phyloP scores from a whole-genome alignment of 345 rosid species.

The Eucalyptus fibrosa region DNA sequence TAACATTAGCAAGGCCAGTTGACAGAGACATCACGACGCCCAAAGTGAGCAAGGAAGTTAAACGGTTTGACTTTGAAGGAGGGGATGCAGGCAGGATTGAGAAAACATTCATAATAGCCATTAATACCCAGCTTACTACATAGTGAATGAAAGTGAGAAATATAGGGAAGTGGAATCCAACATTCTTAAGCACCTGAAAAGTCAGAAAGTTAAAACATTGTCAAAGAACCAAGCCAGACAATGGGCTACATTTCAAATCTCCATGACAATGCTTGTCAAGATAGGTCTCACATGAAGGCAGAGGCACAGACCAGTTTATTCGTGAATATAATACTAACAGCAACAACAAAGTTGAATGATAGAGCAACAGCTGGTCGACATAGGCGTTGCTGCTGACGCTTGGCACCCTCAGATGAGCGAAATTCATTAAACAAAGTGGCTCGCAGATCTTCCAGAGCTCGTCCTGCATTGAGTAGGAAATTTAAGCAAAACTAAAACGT shows the following conservation, averaged over 20 bases:
- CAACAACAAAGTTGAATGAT: constrained; percentile 74
- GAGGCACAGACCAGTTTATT: constrained; percentile 50
- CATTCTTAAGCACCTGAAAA: constrained; percentile 71
- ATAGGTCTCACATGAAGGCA: neutral
- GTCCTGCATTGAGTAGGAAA: constrained; percentile 19
- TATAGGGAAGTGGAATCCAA: constrained; percentile 82
- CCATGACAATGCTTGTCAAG: neutral
- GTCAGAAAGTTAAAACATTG: neutral
- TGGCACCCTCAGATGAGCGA: constrained; percentile 43
- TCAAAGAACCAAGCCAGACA: neutral
- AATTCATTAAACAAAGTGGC: constrained; percentile 57
- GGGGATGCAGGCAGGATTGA: constrained; percentile 70
- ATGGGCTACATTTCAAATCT: neutral
- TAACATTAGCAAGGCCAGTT: constrained; percentile 95
- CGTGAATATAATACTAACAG: constrained; percentile 64
- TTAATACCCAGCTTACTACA: constrained; percentile 56
- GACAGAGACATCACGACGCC: constrained; percentile 89
- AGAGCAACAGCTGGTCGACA: constrained; percentile 63
- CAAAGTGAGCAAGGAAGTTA: constrained; percentile 48
- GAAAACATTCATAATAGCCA: constrained; percentile 70
- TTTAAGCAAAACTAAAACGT: neutral
- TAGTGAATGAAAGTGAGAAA: constrained; percentile 86
- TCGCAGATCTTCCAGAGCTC: constrained; percentile 64
- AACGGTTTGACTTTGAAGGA: constrained; percentile 44
- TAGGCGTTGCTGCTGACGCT: constrained; percentile 47